Evolutionary conservation across 768 basidiomycete species (phyloP), one percentile per base, ranked within the genome.

Genomic region (Boletus vinaceobasis): DNA sequence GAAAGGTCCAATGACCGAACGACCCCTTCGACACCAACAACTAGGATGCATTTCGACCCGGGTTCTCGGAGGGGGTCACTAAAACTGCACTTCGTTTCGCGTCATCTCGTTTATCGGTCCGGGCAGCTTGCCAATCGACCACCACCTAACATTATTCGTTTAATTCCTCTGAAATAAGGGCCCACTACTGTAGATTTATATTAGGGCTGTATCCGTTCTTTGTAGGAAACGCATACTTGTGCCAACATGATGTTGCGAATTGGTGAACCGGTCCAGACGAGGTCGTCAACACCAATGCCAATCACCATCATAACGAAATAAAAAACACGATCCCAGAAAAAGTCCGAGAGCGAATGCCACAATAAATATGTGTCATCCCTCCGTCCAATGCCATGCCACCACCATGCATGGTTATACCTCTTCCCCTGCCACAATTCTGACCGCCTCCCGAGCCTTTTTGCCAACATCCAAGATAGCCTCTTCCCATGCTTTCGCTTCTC

Each of bases 401-500:
- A 0, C 14, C 23, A 56, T 32, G n/a, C 42, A 10, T 15, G 17
- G 11, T 40, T 4, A 47, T 27, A 26, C 36, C 43, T 42, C 29
- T 11, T 51, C 39, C 11, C 9, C 8, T 8, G 48, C 9, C 23
- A 37, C 40, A 49, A 19, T 44, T 43, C 5, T 53, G 21, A 61
- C 47, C 15, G 46, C 57, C n/a, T 64, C 62, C 37, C 19, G 45
- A 1, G 61, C 61, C 32, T 50, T 68, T 14, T 19, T 47, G 1
- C 57, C 37, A 45, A 56, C 49, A 5, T 59, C 53, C 27, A 23
- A 66, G 19, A 84, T 78, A 6, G 74, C 73, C 10, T 73, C 70
- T 58, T 74, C 71, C 82, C 82, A 84, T 1, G 64, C 58, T 58
- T 82, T 79, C 52, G 85, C 83, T 38, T 90, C 86, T 6, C 84